phyloP scores from a whole-genome alignment of 306 rosid species.

The Fragaria nilgerrensis region DNA sequence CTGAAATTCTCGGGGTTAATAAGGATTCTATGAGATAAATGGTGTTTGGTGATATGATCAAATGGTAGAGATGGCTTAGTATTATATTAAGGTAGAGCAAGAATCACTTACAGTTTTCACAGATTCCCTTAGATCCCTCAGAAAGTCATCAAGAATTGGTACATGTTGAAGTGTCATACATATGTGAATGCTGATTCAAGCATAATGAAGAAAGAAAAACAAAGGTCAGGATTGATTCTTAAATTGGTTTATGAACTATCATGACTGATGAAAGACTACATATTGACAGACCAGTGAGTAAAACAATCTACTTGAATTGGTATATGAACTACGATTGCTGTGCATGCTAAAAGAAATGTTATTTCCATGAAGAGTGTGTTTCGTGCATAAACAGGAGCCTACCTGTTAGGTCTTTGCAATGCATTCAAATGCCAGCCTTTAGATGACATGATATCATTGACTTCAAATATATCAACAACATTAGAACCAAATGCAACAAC shows the following conservation, averaged over 20 bases:
- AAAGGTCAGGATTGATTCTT: conserved; percentile 20
- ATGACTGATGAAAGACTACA: neutral
- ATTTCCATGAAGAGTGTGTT: neutral
- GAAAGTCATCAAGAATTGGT: conserved; percentile 62
- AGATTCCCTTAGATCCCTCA: conserved; percentile 68
- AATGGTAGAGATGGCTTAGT: neutral
- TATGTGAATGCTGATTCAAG: conserved; percentile 74
- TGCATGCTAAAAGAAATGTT: neutral
- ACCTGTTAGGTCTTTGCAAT: conserved; percentile 94
- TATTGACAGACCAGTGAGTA: neutral
- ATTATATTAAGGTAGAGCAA: conserved; percentile 4
- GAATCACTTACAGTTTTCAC: conserved; percentile 64
- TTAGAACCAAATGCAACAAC: conserved; percentile 78
- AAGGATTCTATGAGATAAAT: neutral
- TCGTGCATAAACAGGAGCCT: neutral
- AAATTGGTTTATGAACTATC: neutral
- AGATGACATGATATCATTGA: conserved; percentile 82
- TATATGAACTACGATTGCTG: neutral
- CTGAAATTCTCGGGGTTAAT: conserved; percentile 33
- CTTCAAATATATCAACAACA: conserved; percentile 85
- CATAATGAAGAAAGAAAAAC: neutral
- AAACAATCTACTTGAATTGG: neutral
- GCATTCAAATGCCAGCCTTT: conserved; percentile 99
- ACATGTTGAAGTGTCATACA: conserved; percentile 91
- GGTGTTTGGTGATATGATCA: conserved; percentile 1